Conservation (phyloP, 1,284 basidiomycete species). For the Leccinum griseonigrum region DNA sequence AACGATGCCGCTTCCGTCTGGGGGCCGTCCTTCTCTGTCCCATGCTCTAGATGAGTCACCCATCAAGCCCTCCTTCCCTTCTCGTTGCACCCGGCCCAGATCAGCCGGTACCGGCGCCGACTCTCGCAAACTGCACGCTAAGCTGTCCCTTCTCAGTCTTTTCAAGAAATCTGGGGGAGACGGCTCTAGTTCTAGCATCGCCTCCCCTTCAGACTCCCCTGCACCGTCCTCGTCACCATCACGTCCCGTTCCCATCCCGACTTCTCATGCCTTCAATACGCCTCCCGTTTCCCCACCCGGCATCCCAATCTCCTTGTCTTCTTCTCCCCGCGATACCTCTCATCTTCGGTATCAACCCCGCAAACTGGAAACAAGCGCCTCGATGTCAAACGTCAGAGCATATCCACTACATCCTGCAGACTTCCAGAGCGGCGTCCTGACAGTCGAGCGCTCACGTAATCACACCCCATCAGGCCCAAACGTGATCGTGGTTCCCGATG, state of each 20-base stretch:
- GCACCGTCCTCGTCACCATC: slow-evolving; percentile 23
- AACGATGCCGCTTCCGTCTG: slow-evolving; percentile 13
- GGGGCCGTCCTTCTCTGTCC: slow-evolving; percentile 39
- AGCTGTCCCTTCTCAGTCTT: slow-evolving; percentile 43
- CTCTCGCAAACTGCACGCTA: slow-evolving; percentile 37
- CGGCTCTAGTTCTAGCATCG: slow-evolving; percentile 33
- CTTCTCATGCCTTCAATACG: slow-evolving; percentile 10
- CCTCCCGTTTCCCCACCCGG: slow-evolving; percentile 30
- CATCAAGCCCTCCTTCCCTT: slow-evolving; percentile 15
- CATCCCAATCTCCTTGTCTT: slow-evolving; percentile 24
- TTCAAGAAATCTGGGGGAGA: slow-evolving; percentile 44
- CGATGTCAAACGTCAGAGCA: slow-evolving; percentile 26
- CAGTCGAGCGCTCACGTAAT: slow-evolving; percentile 31
- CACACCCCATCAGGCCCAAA: slow-evolving; percentile 25
- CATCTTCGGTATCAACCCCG: slow-evolving; percentile 21
- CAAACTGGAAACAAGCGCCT: slow-evolving; percentile 27
- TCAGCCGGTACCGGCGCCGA: slow-evolving; percentile 50
- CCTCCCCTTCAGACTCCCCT: slow-evolving; percentile 29
- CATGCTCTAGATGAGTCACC: slow-evolving; percentile 35
- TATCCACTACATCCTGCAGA: slow-evolving; percentile 35
- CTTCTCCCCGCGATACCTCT: slow-evolving; percentile 28
- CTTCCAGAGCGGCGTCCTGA: slow-evolving; percentile 30
- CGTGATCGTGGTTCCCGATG: slow-evolving; percentile 18
- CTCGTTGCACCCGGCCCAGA: slow-evolving; percentile 39
- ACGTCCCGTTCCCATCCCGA: slow-evolving; percentile 21